Evolutionary conservation across 495 filamentous ascomycete species (phyloP), one percentile per base, ranked within the genome.

Genomic region (Hypoxylon perforatum): DNA sequence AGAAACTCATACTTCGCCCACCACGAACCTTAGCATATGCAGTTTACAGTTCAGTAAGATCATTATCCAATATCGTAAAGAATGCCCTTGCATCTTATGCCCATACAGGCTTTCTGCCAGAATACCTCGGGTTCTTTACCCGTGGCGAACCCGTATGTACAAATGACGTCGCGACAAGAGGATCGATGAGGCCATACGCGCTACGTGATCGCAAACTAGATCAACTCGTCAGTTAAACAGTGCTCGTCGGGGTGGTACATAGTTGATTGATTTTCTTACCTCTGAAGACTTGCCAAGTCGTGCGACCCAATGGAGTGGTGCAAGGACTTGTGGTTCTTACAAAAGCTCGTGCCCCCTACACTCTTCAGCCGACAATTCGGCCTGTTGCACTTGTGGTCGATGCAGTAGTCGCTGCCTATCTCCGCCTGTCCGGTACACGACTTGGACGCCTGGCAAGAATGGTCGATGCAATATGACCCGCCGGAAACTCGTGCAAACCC

Each of bases 291-390:
- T 36, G 61, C 46, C 14, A 69, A 17, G 17, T 69, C 51, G 15
- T 64, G 61, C 6, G 46, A 15, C 50, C 55, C 66, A 10, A 69
- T 48, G 10, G 44, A 22, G 14, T 8, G 66, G 17, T 51, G 12
- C 42, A 65, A 46, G 9, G 66, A 69, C 21, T 61, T 69, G 23
- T 69, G 66, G 18, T 69, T 69, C 46, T 64, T 69, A 51, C 66
- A 69, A 15, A 64, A 69, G 22, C 21, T 49, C 3, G 66, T 69
- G 0, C 33, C 46, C 12, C 45, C 45, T n/a, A 57, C 56, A 21
- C 66, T 69, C 61, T 61, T 69, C 50, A 69, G 19, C 33, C 66
- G 56, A 33, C 66, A 69, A 11, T 69, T 64, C 8, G 60, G 66
- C 23, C 66, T 49, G 19, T 39, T 52, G 17, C 66, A 69, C 39